Evolutionary conservation across 2,329 filamentous ascomycete genomes (phyloP).

Genomic region (Neoarthrinium moseri): DNA sequence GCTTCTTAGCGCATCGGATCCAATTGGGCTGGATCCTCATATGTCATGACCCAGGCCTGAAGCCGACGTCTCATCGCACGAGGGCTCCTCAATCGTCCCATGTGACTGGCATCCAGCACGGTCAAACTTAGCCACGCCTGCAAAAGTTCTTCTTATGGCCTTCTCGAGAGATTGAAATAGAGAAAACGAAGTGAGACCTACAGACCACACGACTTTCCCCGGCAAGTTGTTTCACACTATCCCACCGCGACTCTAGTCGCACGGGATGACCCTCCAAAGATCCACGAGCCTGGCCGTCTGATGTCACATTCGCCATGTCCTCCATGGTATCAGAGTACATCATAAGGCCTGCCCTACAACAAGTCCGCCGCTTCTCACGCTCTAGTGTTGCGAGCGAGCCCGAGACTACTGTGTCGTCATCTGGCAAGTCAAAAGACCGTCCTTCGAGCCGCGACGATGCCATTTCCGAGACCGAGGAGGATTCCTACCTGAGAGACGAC

Average conservation of each 20-base stretch:
- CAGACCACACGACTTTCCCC: too few species aligned
- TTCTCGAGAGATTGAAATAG: too few species aligned
- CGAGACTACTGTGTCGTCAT: slow-evolving; percentile 32
- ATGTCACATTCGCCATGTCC: slow-evolving; percentile 44
- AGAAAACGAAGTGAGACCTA: too few species aligned
- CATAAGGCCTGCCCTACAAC: slow-evolving; percentile 65
- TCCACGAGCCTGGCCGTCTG: slow-evolving; percentile 5
- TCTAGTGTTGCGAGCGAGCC: slow-evolving; percentile 29
- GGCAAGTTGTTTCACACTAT: too few species aligned
- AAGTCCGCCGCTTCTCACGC: slow-evolving; percentile 61
- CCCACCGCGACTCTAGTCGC: background rate
- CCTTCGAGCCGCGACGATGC: slow-evolving; percentile 23
- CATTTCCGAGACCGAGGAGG: slow-evolving; percentile 28
- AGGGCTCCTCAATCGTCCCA: background rate
- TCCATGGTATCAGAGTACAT: slow-evolving; percentile 64
- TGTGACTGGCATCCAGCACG: background rate
- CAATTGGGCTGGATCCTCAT: background rate
- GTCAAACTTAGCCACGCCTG: too few species aligned
- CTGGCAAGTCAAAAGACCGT: slow-evolving; percentile 17
- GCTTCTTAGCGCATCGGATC: too few species aligned
- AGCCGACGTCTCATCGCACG: background rate
- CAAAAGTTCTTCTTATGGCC: too few species aligned
- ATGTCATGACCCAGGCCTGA: too few species aligned
- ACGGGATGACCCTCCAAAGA: slow-evolving; percentile 7
- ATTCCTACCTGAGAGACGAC: slow-evolving; percentile 22